Evolutionary conservation across 495 filamentous ascomycete species (phyloP).

Genomic region (Penicillium turbatum): DNA sequence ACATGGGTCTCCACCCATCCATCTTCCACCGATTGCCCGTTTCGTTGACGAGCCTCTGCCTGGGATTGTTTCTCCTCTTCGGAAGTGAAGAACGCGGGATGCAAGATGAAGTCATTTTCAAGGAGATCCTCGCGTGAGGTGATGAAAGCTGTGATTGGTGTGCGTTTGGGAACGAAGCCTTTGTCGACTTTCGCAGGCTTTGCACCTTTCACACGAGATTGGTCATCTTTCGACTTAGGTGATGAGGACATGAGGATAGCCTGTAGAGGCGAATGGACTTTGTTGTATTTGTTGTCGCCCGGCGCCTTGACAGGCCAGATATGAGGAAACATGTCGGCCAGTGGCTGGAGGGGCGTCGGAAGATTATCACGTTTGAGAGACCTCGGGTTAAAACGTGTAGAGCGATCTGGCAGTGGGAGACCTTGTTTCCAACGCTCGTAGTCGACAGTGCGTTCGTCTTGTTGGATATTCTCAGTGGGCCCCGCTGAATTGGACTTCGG

Average conservation of each 20-base stretch:
- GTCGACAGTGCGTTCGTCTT: slow-evolving; percentile 29
- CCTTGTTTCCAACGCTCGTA: slow-evolving; percentile 43
- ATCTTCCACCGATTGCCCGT: slow-evolving; percentile 46
- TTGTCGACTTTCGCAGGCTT: slow-evolving; percentile 54
- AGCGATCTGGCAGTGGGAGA: slow-evolving; percentile 38
- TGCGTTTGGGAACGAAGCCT: slow-evolving; percentile 62
- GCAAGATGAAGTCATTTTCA: slow-evolving; percentile 75
- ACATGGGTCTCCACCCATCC: slow-evolving; percentile 84
- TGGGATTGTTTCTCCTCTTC: slow-evolving; percentile 41
- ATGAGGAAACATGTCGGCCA: slow-evolving; percentile 79
- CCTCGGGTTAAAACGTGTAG: slow-evolving; percentile 65
- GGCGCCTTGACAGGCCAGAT: slow-evolving; percentile 85
- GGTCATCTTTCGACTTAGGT: slow-evolving; percentile 54
- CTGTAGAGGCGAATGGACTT: slow-evolving; percentile 77
- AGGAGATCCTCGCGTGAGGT: slow-evolving; percentile 65
- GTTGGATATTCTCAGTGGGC: slow-evolving; percentile 13
- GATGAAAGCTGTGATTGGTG: slow-evolving; percentile 72
- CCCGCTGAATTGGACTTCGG: slow-evolving; percentile 11
- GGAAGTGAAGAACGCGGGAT: slow-evolving; percentile 60
- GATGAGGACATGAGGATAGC: slow-evolving; percentile 71
- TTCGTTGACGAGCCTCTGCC: slow-evolving; percentile 40
- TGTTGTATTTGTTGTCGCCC: slow-evolving; percentile 74
- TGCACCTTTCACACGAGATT: slow-evolving; percentile 49
- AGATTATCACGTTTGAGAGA: slow-evolving; percentile 57
- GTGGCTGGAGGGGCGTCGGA: slow-evolving; percentile 57